Evolutionary conservation across 257 asterid genomes (phyloP), one percentile per base, ranked within the genome.

Genomic region (Solanum piurae): DNA sequence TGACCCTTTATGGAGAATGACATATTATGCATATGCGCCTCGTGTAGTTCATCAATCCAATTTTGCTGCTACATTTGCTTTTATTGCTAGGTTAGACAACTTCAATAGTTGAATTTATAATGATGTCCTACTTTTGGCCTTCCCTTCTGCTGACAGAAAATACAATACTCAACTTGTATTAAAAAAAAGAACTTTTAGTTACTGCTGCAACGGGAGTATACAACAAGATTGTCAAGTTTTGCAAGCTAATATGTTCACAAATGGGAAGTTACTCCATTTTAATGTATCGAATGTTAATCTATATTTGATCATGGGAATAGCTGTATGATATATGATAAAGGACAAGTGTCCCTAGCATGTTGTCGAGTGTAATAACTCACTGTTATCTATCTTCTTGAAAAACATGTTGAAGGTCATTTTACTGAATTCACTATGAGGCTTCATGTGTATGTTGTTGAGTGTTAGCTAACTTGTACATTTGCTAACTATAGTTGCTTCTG

Each of bases 21-120:
- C 99, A 34, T 97, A 97, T 88, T 93, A 97, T 91, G 98, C 95
- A 83, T 83, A 98, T 46, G 93, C 96, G 46, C 99, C 99, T 0
- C 98, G 98, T 44, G 84, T 95, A 72, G 88, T 97, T 89, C 99
- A 97, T 90, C 98, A 96, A 58, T 92, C 98, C 88, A 97, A 97
- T 88, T 97, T 97, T 89, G 99, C 99, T 68, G 98, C 99, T 85
- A 97, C 99, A 86, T 94, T 98, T 29, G 90, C 99, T 64, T 94
- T 95, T 89, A 95, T 97, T 85, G 98, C 99, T 87, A 93, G 99
- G 99, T 97, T 90, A 91, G 91, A 60, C 21, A 49, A 49, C 58
- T 49, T 49, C 58, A 49, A 5, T 49, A 14, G 60, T 49, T 49
- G 21, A 49, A 49, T 49, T 20, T 6, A 49, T 4, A 13, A 49